Evolutionary conservation across 2,329 filamentous ascomycete species (phyloP).

Genomic region (Cadophora malorum): DNA sequence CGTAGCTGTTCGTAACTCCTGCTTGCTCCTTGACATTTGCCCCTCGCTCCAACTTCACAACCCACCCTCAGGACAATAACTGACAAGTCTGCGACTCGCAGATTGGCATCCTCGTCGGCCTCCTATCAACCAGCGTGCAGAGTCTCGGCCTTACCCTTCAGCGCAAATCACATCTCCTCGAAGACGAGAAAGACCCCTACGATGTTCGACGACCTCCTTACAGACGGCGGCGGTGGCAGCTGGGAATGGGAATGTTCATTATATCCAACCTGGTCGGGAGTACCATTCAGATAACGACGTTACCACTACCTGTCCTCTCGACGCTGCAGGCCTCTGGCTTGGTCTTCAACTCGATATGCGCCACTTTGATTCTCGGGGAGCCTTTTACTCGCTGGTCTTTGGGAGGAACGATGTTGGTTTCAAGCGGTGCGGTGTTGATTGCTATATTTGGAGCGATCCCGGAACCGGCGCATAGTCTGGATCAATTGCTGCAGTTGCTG

Average conservation of each 20-base stretch:
- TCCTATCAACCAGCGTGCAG: conserved; percentile 92
- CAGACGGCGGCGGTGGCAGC: conserved; percentile 89
- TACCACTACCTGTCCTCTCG: conserved; percentile 91
- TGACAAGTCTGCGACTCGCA: conserved; percentile 48
- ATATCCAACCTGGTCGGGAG: conserved; percentile 93
- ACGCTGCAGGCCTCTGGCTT: conserved; percentile 94
- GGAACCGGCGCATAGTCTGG: conserved; percentile 86
- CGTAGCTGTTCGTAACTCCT: conserved; percentile 66
- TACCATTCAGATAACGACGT: conserved; percentile 95
- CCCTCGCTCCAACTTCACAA: conserved; percentile 13
- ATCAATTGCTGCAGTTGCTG: conserved; percentile 80
- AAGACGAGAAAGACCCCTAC: conserved; percentile 86
- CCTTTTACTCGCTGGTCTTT: conserved; percentile 95
- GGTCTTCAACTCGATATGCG: conserved; percentile 98
- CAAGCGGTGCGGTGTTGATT: conserved; percentile 86
- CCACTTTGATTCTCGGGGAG: conserved; percentile 88
- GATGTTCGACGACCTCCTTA: conserved; percentile 86
- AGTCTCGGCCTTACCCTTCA: conserved; percentile 94
- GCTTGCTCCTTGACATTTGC: background rate
- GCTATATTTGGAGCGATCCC: conserved; percentile 93
- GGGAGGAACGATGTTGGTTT: conserved; percentile 86
- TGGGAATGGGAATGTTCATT: conserved; percentile 97
- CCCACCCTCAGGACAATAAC: conserved; percentile 20
- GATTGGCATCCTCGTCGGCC: conserved; percentile 92
- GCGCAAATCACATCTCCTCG: conserved; percentile 96